These are phyloP conservation scores for Lathyrus aphaca DNA, from an alignment of 306 rosid genomes.

Conservation along the genomic window DNA sequence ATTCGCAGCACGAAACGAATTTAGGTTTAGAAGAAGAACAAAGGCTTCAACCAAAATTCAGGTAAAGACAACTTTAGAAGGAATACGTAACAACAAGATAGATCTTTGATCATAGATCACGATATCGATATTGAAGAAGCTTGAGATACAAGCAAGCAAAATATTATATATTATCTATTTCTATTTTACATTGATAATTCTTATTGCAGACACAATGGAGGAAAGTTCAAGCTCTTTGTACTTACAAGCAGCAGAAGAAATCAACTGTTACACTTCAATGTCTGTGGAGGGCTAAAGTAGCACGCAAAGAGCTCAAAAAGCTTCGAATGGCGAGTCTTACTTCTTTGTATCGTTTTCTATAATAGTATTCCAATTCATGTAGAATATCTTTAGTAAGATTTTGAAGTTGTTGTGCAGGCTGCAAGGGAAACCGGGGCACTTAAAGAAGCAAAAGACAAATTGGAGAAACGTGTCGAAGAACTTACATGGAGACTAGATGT, in stretches of 20 bases:
- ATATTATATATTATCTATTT: background rate
- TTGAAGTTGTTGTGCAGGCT: slow-evolving; percentile 56
- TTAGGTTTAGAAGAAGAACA: slow-evolving; percentile 66
- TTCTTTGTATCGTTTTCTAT: slow-evolving; percentile 10
- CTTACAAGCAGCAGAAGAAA: slow-evolving; percentile 65
- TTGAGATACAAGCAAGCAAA: slow-evolving; percentile 9
- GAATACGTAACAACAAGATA: slow-evolving; percentile 27
- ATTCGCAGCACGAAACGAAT: slow-evolving; percentile 77
- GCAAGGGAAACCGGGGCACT: slow-evolving; percentile 93
- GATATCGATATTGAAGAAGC: slow-evolving; percentile 9
- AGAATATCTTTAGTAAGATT: slow-evolving; percentile 21
- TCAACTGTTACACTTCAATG: slow-evolving; percentile 75
- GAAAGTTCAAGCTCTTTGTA: slow-evolving; percentile 57
- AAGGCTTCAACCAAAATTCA: slow-evolving; percentile 74
- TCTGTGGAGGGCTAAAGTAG: slow-evolving; percentile 79
- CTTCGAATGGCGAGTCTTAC: slow-evolving; percentile 61
- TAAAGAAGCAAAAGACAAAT: slow-evolving; percentile 91
- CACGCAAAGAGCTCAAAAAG: slow-evolving; percentile 80
- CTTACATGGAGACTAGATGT: slow-evolving; percentile 82
- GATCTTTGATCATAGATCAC: slow-evolving; percentile 12
- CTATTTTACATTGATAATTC: slow-evolving; percentile 6
- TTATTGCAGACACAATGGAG: slow-evolving; percentile 76
- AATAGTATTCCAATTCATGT: background rate
- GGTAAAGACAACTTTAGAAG: slow-evolving; percentile 51
- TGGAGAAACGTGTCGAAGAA: slow-evolving; percentile 95